Conservation (phyloP, 148 eudicot species). For the Fagopyrum esculentum region DNA sequence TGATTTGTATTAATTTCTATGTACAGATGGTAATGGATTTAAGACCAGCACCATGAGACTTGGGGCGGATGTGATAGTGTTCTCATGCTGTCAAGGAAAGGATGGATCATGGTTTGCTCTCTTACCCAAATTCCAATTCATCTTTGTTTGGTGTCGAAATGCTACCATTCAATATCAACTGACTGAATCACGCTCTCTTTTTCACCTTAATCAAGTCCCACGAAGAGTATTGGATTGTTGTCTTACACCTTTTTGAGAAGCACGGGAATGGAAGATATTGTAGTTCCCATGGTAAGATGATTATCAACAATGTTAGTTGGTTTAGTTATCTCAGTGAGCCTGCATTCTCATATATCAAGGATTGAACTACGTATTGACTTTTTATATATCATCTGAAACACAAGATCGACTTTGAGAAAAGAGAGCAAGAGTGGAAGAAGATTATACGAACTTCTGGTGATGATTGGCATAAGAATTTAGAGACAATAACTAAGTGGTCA, state of each 20-base stretch:
- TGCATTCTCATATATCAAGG: neutral
- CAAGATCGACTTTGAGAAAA: slow-evolving; percentile 47
- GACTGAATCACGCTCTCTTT: neutral
- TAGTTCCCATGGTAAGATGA: slow-evolving; percentile 63
- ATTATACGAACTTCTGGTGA: slow-evolving; percentile 31
- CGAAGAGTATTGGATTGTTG: slow-evolving; percentile 67
- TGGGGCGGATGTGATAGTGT: slow-evolving; percentile 88
- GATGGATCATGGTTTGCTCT: slow-evolving; percentile 42
- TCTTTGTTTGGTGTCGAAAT: neutral
- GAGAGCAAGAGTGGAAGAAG: slow-evolving; percentile 45
- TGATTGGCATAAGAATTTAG: slow-evolving; percentile 58
- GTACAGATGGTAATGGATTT: slow-evolving; percentile 80
- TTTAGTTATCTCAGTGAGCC: neutral
- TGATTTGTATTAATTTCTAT: slow-evolving; percentile 1
- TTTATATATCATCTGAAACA: neutral
- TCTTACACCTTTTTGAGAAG: slow-evolving; percentile 63
- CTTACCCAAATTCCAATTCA: neutral
- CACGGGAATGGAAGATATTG: slow-evolving; percentile 65
- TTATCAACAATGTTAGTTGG: neutral
- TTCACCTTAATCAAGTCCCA: slow-evolving; percentile 26
- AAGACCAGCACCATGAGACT: slow-evolving; percentile 96
- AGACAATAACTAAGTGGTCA: slow-evolving; percentile 63
- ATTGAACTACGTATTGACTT: neutral
- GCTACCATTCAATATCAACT: neutral
- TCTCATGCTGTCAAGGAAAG: slow-evolving; percentile 42